Evolutionary conservation across 2,329 filamentous ascomycete genomes (phyloP).

Genomic region (Myrmaecium sp.): DNA sequence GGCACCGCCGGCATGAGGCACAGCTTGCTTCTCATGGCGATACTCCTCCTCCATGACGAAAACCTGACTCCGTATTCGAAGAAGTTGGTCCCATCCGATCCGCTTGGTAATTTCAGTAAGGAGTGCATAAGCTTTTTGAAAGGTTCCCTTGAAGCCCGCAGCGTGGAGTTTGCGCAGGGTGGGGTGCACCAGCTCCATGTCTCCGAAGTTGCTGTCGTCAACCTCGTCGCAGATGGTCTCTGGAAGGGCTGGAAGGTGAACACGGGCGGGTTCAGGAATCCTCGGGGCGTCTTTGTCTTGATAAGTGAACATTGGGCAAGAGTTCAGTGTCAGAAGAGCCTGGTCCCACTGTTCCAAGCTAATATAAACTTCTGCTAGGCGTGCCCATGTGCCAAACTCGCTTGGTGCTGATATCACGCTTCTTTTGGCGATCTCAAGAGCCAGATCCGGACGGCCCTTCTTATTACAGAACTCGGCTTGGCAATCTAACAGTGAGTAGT

Average conservation of each 20-base stretch:
- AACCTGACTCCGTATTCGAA: conserved; percentile 88
- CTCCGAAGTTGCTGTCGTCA: conserved; percentile 67
- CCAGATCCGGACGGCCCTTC: conserved; percentile 76
- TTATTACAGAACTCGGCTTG: conserved; percentile 82
- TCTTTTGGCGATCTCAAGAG: conserved; percentile 81
- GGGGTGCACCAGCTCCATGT: conserved; percentile 71
- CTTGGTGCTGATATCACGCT: conserved; percentile 90
- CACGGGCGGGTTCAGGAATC: conserved; percentile 82
- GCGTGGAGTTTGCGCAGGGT: conserved; percentile 75
- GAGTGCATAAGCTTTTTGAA: conserved; percentile 84
- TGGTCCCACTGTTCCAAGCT: conserved; percentile 93
- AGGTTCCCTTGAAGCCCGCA: conserved; percentile 83
- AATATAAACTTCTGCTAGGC: conserved; percentile 85
- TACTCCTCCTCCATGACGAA: conserved; percentile 99
- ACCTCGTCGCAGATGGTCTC: conserved; percentile 93
- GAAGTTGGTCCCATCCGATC: conserved; percentile 92
- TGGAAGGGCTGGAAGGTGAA: conserved; percentile 69
- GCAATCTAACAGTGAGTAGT: conserved; percentile 88
- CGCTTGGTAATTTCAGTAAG: conserved; percentile 91
- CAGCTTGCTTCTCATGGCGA: conserved; percentile 59
- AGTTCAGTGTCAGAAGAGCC: conserved; percentile 86
- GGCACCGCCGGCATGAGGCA: conserved; percentile 30
- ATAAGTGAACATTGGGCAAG: conserved; percentile 99
- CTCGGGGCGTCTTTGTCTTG: conserved; percentile 93
- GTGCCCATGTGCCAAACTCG: conserved; percentile 93